Conservation (phyloP, 2,329 filamentous ascomycete genomes). For the Apiospora hydei region DNA sequence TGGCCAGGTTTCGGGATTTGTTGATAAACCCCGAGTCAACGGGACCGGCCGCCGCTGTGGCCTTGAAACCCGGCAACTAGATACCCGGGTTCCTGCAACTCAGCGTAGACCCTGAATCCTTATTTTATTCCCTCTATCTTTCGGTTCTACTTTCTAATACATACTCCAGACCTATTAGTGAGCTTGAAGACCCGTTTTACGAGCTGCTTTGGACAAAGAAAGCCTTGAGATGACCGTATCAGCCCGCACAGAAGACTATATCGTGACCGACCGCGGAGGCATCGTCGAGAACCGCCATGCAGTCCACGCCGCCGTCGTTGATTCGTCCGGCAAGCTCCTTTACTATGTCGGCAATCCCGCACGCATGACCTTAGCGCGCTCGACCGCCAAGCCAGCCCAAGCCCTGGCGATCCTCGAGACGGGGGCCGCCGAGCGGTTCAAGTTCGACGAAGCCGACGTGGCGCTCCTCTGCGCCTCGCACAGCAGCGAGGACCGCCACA, state of each 20-base stretch:
- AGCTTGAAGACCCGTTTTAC: background rate
- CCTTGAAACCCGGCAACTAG: background rate
- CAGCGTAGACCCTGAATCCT: background rate
- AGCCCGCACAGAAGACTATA: slow-evolving; percentile 34
- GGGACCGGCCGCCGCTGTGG: slow-evolving; percentile 1
- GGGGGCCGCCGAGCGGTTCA: slow-evolving; percentile 45
- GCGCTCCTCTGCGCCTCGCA: slow-evolving; percentile 57
- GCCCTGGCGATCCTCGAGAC: slow-evolving; percentile 53
- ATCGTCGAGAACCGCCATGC: slow-evolving; percentile 52
- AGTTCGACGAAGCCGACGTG: slow-evolving; percentile 50
- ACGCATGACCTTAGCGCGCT: slow-evolving; percentile 52
- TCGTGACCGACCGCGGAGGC: slow-evolving; percentile 48
- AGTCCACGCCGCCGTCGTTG: slow-evolving; percentile 51
- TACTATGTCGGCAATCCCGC: slow-evolving; percentile 49
- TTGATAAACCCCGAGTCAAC: background rate
- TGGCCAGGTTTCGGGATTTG: background rate
- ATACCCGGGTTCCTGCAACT: background rate
- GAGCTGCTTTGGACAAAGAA: background rate
- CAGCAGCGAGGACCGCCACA: slow-evolving; percentile 50
- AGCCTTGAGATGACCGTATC: background rate
- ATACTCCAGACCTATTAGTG: background rate
- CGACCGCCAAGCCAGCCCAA: slow-evolving; percentile 54
- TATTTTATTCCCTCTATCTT: background rate
- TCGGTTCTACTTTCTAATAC: background rate
- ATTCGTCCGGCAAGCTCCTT: slow-evolving; percentile 47